These are phyloP conservation scores for Lodderomyces beijingensis DNA, from an alignment of 1,139 yeast genomes.

Conservation along the genomic window DNA sequence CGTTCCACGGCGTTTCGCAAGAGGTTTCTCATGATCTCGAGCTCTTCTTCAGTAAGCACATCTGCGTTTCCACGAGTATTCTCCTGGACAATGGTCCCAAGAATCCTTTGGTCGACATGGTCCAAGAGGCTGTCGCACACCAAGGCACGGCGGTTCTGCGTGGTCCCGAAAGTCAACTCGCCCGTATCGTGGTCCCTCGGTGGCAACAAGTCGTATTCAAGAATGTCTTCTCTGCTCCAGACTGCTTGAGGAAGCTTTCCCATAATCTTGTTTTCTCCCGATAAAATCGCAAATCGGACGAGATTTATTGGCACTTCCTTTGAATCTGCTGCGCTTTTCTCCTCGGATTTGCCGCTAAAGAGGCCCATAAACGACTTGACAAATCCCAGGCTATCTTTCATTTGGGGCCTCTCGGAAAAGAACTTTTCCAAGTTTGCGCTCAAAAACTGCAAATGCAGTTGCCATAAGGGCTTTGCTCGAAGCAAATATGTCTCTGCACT, in stretches of 20 bases:
- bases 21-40: neutral
- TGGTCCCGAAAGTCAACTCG: too few relatives aligned
- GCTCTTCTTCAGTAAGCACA: conserved; percentile 16
- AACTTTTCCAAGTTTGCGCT: conserved; percentile 1
- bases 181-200: conserved; percentile 15
- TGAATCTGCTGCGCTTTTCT: conserved; percentile 1
- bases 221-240: conserved; percentile 60
- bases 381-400: neutral
- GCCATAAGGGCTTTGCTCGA: conserved; percentile 47
- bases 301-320: conserved; percentile 52
- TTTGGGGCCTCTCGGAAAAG: conserved; percentile 1
- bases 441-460: conserved; percentile 3
- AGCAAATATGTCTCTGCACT: conserved; percentile 50
- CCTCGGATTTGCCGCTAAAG: neutral
- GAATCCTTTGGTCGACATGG: conserved; percentile 37
- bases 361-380: neutral
- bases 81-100: conserved; percentile 33
- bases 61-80: conserved; percentile 26
- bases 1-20: neutral
- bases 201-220: conserved; percentile 69
- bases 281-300: conserved; percentile 60
- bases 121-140: conserved; percentile 32
- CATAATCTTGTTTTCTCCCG: conserved; percentile 68
- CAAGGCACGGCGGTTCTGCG: neutral
- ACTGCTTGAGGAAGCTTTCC: conserved; percentile 58